Evolutionary conservation across 2,329 filamentous ascomycete species (phyloP), one percentile per base, ranked within the genome.

Genomic region (Mollisia scopiformis): DNA sequence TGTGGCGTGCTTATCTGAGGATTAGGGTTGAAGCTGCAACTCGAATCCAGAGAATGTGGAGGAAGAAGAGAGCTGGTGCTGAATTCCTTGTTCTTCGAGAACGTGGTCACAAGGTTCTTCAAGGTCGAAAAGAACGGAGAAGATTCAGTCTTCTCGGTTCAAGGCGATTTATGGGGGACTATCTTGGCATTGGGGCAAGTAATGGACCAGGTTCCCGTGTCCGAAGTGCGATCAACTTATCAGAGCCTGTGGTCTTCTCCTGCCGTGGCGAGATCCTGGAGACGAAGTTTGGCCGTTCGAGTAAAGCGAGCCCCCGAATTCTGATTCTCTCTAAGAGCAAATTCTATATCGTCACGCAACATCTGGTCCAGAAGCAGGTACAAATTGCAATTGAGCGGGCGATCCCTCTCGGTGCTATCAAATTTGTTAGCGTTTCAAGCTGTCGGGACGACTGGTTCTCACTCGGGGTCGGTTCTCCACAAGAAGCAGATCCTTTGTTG

Each of bases 391-490:
- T 92, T 0, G 95, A 99, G 74, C 86, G 91, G 56, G 88, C 90
- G 0, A 87, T 98, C 63, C 88, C 93, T 0, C 79, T 98, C 19
- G 92, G 92, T 2, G 86, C 93, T 10, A 94, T 99, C 80, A 96
- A 96, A 76, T 95, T 89, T 71, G 81, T 99, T 67, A 87, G 92
- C 70, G 81, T 86, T 5, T 97, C 94, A 2, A 92, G 85, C 16
- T 79, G 91, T 62, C 92, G 91, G 66, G 95, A 99, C 70, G 95
- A 99, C 76, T 99, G 95, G 95, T 97, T 99, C 76, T 92, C 94
- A 1, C 81, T 99, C 35, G 92, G 93, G 2, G 84, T 96, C 47
- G 92, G 91, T n/a, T 93, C 93, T 31, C 88, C 89, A 8, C 92
- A 96, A 73, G 94, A 98, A 74, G 84, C 95, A 0, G 95, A 99